phyloP scores from a whole-genome alignment of 164 flowering plant genomes.

The Protea cynaroides region DNA sequence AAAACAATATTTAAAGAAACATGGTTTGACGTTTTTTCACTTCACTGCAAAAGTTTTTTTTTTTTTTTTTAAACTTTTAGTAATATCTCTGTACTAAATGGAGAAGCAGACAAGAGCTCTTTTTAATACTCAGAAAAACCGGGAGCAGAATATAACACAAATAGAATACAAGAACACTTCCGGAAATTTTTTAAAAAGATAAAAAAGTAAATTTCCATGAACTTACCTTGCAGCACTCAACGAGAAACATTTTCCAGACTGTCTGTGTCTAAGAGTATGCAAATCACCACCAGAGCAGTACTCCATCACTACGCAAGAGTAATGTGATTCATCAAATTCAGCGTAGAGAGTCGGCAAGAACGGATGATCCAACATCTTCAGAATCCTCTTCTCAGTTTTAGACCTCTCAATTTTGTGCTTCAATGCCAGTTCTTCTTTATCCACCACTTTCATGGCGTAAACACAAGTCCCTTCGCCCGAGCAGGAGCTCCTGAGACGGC shows the following conservation, averaged over 20 bases:
- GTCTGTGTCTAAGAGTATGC: conserved; percentile 60
- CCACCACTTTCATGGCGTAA: conserved; percentile 89
- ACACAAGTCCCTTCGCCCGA: conserved; percentile 14
- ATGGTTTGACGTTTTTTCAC: background rate
- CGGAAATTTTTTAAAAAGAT: too few species aligned
- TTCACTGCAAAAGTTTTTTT: background rate
- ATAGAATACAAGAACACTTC: background rate
- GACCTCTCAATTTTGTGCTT: conserved; percentile 63
- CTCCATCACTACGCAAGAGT: conserved; percentile 82
- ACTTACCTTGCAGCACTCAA: conserved; percentile 62
- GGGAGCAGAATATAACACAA: background rate
- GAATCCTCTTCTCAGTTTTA: conserved; percentile 57
- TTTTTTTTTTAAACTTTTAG: background rate
- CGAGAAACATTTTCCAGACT: conserved; percentile 57
- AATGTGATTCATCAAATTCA: conserved; percentile 63
- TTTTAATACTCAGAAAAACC: background rate
- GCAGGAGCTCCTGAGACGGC: conserved; percentile 27
- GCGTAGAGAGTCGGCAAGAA: conserved; percentile 69
- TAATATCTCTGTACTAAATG: conserved; percentile 1
- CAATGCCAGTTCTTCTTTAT: conserved; percentile 45
- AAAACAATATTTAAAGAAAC: too few species aligned
- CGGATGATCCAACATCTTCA: conserved; percentile 78
- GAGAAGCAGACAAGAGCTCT: background rate
- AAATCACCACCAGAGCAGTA: conserved; percentile 82
- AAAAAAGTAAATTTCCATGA: background rate